Conservation (phyloP, 1,284 basidiomycete genomes). For the Leccinum pachyderme region DNA sequence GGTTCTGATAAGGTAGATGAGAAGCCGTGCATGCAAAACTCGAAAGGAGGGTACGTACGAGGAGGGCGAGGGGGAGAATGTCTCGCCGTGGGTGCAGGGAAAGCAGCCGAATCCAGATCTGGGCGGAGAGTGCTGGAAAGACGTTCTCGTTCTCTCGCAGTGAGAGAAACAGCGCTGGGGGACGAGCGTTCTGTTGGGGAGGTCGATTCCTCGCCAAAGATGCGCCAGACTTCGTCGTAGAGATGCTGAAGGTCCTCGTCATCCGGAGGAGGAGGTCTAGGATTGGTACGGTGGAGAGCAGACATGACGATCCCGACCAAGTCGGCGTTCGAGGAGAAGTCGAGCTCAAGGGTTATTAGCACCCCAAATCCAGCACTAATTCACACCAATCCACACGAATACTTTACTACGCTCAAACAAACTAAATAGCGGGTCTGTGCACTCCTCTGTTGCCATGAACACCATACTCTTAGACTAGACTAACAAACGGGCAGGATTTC, state of each 20-base stretch:
- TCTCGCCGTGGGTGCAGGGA: constrained; percentile 11
- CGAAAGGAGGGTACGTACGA: constrained; percentile 19
- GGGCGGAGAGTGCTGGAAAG: constrained; percentile 19
- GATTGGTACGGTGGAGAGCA: constrained; percentile 23
- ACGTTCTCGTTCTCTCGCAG: constrained; percentile 23
- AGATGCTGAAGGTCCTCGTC: constrained; percentile 69
- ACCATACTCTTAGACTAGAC: no score
- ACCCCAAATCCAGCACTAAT: neutral
- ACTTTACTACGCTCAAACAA: neutral
- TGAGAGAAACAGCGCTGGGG: constrained; percentile 12
- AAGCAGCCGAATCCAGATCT: constrained; percentile 19
- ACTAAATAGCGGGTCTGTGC: neutral
- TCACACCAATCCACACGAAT: constrained; percentile 4
- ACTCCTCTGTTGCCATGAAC: no score
- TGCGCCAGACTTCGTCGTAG: constrained; percentile 70
- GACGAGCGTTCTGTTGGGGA: constrained; percentile 26
- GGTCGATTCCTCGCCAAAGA: constrained; percentile 49
- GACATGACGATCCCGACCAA: constrained; percentile 26
- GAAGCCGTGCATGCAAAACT: neutral
- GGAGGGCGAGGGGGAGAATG: constrained; percentile 21
- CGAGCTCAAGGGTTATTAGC: neutral
- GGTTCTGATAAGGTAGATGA: constrained; percentile 9
- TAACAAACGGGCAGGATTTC: neutral
- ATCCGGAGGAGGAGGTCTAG: constrained; percentile 43
- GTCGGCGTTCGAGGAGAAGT: neutral